These are phyloP conservation scores for Lasiodiplodia sp. DNA, from an alignment of 2,329 filamentous ascomycete species.

Conservation along the genomic window DNA sequence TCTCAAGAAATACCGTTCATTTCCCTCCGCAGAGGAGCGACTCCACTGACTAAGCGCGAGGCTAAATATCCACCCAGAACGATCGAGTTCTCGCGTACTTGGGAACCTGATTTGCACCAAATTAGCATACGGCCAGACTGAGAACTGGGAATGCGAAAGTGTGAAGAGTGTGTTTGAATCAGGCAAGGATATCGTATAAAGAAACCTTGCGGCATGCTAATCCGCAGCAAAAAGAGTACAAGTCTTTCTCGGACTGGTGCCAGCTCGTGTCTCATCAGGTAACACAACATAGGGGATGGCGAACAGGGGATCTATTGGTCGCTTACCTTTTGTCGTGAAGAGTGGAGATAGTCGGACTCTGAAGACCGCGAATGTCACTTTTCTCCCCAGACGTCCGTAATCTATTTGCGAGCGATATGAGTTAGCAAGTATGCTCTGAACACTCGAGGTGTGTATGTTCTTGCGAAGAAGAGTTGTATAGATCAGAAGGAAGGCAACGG, in stretches of 20 bases:
- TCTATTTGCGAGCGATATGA: neutral
- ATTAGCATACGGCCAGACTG: neutral
- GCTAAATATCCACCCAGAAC: neutral
- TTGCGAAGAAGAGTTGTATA: slow-evolving; percentile 9
- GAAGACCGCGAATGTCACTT: neutral
- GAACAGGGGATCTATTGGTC: neutral
- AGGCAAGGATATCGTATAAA: slow-evolving; percentile 30
- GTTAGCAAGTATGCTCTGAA: slow-evolving; percentile 10
- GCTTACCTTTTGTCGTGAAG: slow-evolving; percentile 3
- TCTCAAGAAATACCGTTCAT: neutral
- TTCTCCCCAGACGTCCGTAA: neutral
- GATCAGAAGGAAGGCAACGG: slow-evolving; percentile 99
- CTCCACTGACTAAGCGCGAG: neutral
- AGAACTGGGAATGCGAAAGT: neutral
- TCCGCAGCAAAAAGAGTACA: slow-evolving; percentile 63
- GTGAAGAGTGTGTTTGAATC: neutral
- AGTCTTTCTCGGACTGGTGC: slow-evolving; percentile 66
- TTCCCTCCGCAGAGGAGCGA: neutral
- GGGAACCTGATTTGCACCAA: neutral
- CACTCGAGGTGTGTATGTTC: neutral
- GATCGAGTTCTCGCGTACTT: neutral
- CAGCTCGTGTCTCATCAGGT: slow-evolving; percentile 64
- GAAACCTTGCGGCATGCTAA: slow-evolving; percentile 48
- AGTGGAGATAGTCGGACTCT: neutral
- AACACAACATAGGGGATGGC: slow-evolving; percentile 15